Evolutionary conservation across 2,329 filamentous ascomycete genomes (phyloP).

Genomic region (Acephala macrosclerotiorum): DNA sequence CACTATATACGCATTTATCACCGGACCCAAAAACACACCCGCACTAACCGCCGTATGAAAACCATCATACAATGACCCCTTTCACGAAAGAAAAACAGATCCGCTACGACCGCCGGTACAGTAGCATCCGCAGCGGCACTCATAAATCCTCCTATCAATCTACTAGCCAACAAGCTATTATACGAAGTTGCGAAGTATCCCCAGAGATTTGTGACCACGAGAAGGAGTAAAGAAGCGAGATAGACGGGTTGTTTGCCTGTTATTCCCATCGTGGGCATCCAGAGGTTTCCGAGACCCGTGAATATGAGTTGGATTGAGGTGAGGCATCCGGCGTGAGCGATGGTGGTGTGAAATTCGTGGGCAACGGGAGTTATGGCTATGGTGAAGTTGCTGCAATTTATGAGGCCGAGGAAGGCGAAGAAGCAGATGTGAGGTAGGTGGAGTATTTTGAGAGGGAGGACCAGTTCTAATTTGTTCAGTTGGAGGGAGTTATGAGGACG

Average conservation of each 20-base stretch:
- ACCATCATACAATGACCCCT: constrained; percentile 49
- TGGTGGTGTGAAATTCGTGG: constrained; percentile 41
- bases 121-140: constrained; percentile 47
- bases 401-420: constrained; percentile 49
- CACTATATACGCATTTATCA: constrained; percentile 45
- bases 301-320: constrained; percentile 41
- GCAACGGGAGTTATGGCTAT: constrained; percentile 45
- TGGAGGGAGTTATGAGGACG: too few species aligned
- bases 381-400: constrained; percentile 49
- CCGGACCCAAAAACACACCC: constrained; percentile 48
- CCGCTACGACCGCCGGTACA: constrained; percentile 46
- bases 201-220: constrained; percentile 48
- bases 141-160: constrained; percentile 41
- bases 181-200: constrained; percentile 40
- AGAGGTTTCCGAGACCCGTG: constrained; percentile 47
- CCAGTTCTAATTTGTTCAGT: constrained; percentile 19
- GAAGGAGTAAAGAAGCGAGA: constrained; percentile 43
- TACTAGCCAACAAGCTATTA: constrained; percentile 39
- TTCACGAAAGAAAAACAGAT: constrained; percentile 46
- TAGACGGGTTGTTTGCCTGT: constrained; percentile 48
- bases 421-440: constrained; percentile 48
- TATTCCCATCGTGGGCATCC: constrained; percentile 47
- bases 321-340: constrained; percentile 35
- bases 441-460: constrained; percentile 22
- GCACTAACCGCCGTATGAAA: constrained; percentile 47